Conservation (phyloP, 2,329 filamentous ascomycete species). For the Aspergillus japonicus region DNA sequence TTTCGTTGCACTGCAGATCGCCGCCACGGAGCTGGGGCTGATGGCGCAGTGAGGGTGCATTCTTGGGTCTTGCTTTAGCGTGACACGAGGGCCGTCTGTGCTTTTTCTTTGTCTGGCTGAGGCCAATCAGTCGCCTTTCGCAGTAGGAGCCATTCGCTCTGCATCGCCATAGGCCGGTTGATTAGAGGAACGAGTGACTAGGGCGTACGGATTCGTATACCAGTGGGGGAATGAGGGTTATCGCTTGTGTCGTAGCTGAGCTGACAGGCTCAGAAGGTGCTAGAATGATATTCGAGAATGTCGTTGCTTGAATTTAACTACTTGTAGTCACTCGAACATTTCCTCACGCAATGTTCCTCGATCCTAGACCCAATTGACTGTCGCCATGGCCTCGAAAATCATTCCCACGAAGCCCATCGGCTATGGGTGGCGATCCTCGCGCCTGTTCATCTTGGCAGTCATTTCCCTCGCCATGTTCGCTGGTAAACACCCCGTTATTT, state of each 20-base stretch:
- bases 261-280: no score
- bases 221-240: neutral
- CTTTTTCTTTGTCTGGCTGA: neutral
- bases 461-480: neutral
- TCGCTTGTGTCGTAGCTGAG: neutral
- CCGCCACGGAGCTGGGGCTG: neutral
- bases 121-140: neutral
- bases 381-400: neutral
- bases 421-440: neutral
- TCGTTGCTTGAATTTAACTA: no score
- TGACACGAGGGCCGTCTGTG: neutral
- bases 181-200: neutral
- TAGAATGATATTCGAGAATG: no score
- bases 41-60: neutral
- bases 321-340: no score
- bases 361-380: neutral
- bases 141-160: neutral
- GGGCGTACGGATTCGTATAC: neutral
- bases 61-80: neutral
- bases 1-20: constrained; percentile 8
- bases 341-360: no score
- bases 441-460: neutral
- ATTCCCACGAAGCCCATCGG: neutral
- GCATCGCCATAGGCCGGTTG: neutral
- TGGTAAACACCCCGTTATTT: neutral